Evolutionary conservation across 352 stramenopile species (phyloP), one percentile per base, ranked within the genome.

Genomic region (Phytophthora constricta): DNA sequence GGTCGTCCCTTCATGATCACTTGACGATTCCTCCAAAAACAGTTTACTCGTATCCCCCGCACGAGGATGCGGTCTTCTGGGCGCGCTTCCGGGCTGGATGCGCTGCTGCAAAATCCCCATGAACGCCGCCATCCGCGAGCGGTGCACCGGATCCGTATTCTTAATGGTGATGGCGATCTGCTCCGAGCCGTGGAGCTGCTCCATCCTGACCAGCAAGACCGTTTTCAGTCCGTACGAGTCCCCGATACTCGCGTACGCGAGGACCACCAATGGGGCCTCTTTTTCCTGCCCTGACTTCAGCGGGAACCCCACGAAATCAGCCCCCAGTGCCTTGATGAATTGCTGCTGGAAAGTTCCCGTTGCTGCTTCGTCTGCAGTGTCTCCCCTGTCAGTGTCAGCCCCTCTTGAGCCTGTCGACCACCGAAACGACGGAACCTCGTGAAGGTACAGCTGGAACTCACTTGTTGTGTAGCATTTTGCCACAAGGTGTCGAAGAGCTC

Each of bases 401-500:
- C 34, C 34, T 26, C n/a, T 51, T 28, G 11, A 34, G 45, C 45
- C 20, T 49, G 19, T 17, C 26, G 26, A 42, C 11, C 25, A 25
- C 23, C 58, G 34, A 27, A 33, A 23, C 28, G 23, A 3, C 25
- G 47, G 48, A 58, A 66, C 19, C 42, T 71, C 19, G 75, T 90
- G 57, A 93, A 89, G 46, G 77, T 80, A 56, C 82, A 91, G 53
- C 79, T 90, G 33, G 79, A 82, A 37, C 78, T 77, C 58, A 82
- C 68, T 27, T 86, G 73, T 23, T 65, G 61, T n/a, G 77, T 86
- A 48, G 85, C 82, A 51, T 76, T 78, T 1, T 68, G 58, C 85
- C 85, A 93, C 45, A 93, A 68, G 45, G 76, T 86, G 10, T 86
- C 61, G 72, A 90, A 93, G 22, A 90, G 70, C 59, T 85, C 85